A percentile compares a stretch with the other conserved stretches of the same genome.
These are phyloP conservation scores for Phytopythium cucurbitacearum DNA, from an alignment of 352 stramenopile genomes.

Conservation along the genomic window DNA sequence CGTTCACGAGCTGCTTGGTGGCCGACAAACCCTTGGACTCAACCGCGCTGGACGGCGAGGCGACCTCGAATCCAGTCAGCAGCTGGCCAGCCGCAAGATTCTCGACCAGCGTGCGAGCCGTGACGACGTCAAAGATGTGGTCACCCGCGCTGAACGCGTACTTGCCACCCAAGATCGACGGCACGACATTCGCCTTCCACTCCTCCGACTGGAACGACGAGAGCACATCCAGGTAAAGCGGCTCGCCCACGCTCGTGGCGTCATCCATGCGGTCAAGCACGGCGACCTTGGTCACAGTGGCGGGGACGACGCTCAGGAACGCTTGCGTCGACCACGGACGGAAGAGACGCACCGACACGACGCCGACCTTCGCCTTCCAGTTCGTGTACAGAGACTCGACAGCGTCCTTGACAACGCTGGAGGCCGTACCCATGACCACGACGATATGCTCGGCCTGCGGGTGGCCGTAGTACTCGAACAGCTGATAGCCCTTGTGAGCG, in stretches of 20 bases:
- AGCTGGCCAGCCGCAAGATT: conserved; percentile 56
- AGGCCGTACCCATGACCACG: conserved; percentile 89
- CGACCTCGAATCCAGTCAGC: conserved; percentile 70
- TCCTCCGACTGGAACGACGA: conserved; percentile 84
- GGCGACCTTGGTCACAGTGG: conserved; percentile 72
- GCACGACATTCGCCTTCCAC: conserved; percentile 47
- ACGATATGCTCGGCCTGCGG: conserved; percentile 82
- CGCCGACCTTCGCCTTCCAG: conserved; percentile 78
- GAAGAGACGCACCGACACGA: conserved; percentile 90
- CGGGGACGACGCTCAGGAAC: conserved; percentile 79
- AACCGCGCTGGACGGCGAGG: conserved; percentile 17
- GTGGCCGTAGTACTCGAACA: conserved; percentile 91
- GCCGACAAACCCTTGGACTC: conserved; percentile 16
- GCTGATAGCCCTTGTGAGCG: conserved; percentile 77
- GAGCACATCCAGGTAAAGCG: conserved; percentile 91
- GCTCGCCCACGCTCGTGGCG: conserved; percentile 80
- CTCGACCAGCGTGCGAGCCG: conserved; percentile 68
- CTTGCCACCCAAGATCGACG: conserved; percentile 77
- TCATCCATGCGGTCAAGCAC: conserved; percentile 92
- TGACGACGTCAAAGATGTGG: conserved; percentile 83
- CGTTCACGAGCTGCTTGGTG: conserved; percentile 45
- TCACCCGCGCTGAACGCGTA: conserved; percentile 64
- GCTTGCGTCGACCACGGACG: conserved; percentile 78
- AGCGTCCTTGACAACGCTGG: conserved; percentile 86
- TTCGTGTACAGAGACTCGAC: conserved; percentile 83